Base-by-base conservation (phyloP, 1,284 basidiomycete genomes). In the Melampsora larici-populina region DNA sequence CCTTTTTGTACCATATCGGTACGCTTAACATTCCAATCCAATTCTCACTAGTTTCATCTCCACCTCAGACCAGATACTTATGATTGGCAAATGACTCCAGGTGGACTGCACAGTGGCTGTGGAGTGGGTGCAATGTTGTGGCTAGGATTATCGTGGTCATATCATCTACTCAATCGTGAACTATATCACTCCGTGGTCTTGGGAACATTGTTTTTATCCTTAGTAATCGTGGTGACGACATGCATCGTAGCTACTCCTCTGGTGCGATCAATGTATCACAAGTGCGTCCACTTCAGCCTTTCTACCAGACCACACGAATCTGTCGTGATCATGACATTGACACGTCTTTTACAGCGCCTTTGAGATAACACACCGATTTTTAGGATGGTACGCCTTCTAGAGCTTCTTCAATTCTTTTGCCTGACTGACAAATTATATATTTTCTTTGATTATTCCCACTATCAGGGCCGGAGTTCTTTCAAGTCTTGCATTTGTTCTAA, bases 81-180 rank as follows among this genome's bases (percentile, higher is more conserved):
- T 9, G 21, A 49, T 11, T 33, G 13, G 63, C 36, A 9, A 40
- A 15, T 68, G 21, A 26, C 21, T 66, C 31, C 18, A 78, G 90
- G 90, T 51, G 90, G 90, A 33, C 90, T 91, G 79, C 90, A 91
- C 81, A 88, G 88, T 69, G 90, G 90, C 17, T 91, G 90, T 80
- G 89, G 89, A 0, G 82, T 89, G 24, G 89, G 89, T 18, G 89
- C 89, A 75, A 69, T 81, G 88, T 88, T 55, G 88, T 89, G 80
- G 73, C 74, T 74, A 17, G 49, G 70, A 1, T 43, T 70, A 26
- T 73, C 78, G 36, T 85, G 89, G 24, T 84, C 87, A 18, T 91
- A 90, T 90, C 84, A 91, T 69, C 82, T 90, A 29, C 86, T 87
- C 79, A 89, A 89, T 82, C 85, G 90, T 48, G 83, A 85, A 24